A percentile compares a stretch with the other conserved stretches of the same genome.
Conservation (phyloP, 176 grass and related monocot species). For the Hordeum marinum region DNA sequence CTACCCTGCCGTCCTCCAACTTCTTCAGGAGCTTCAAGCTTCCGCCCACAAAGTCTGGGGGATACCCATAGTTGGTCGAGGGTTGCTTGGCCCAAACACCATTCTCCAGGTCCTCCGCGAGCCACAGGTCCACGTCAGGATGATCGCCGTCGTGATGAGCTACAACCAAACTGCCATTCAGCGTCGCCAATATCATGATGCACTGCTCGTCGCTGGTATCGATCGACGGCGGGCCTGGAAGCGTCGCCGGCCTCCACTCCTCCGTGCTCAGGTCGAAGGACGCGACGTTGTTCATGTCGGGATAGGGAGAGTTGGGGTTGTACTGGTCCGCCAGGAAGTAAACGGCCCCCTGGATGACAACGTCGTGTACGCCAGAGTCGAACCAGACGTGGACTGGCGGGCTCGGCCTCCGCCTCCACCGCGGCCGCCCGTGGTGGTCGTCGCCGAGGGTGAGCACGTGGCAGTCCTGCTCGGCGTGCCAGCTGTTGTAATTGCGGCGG, state of each 20-base stretch:
- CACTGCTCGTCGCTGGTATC: too few species aligned
- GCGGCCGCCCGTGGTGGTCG: too few species aligned
- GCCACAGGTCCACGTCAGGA: background rate
- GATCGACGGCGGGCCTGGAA: background rate
- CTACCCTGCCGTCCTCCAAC: background rate
- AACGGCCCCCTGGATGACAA: background rate
- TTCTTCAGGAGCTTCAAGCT: too few species aligned
- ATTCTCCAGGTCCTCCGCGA: background rate
- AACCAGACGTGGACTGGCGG: background rate
- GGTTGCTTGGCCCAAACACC: background rate
- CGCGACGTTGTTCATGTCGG: background rate
- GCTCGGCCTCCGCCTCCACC: background rate
- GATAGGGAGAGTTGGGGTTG: background rate
- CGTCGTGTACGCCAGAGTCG: background rate
- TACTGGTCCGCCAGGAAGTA: background rate
- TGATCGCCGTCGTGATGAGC: background rate
- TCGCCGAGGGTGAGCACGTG: background rate
- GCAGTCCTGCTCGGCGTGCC: background rate
- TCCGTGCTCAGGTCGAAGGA: background rate
- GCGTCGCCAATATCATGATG: background rate
- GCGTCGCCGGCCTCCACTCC: background rate
- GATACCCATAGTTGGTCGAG: background rate
- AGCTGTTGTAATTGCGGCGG: background rate
- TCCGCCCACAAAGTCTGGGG: background rate
- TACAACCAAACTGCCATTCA: background rate